Base-by-base conservation (phyloP, 495 filamentous ascomycete genomes). In the Articulospora tetracladia region DNA sequence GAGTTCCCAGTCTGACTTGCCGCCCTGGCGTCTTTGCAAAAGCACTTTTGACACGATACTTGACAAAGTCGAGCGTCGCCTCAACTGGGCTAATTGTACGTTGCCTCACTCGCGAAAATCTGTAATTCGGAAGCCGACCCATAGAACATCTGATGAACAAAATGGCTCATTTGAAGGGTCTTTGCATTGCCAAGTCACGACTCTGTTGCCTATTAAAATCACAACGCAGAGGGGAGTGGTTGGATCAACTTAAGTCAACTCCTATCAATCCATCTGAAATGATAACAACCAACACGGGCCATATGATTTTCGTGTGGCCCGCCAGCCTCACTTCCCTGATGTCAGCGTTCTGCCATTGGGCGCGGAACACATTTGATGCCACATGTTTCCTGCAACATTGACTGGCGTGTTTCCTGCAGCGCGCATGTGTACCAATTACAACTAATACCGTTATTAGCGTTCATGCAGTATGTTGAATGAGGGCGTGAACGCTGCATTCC, bases 81-180 rank as follows among this genome's bases (percentile, higher is more conserved):
- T 57, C 54, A 26, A 57, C 17, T 44, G 54, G 54, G 34, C 27
- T 57, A 32, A 57, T 20, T 44, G 28, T 24, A 57, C 54, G 54
- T 15, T 57, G 19, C 22, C 36, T 41, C 32, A 32, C 13, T 41
- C 19, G 27, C 2, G 54, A 57, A 57, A 57, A 57, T 36, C 28
- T 24, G 54, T 57, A 20, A 57, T 57, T 57, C 6, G 54, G 54
- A 57, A 26, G 26, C 3, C 30, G 54, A 57, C 54, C 54, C 54
- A 57, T 57, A 57, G 54, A 57, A 57, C 3, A 57, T 55, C 30
- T 34, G 15, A 15, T 6, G 6, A 7, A 34, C 30, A 15, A 15
- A 34, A 34, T 34, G 6, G 6, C 7, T 7, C 7, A 7, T 34
- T 7, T 34, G 30, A 34, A 34, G 15, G 7, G 30, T 15, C 15